phyloP scores from a whole-genome alignment of 2,329 filamentous ascomycete genomes.

The Hypoxylon sp. region DNA sequence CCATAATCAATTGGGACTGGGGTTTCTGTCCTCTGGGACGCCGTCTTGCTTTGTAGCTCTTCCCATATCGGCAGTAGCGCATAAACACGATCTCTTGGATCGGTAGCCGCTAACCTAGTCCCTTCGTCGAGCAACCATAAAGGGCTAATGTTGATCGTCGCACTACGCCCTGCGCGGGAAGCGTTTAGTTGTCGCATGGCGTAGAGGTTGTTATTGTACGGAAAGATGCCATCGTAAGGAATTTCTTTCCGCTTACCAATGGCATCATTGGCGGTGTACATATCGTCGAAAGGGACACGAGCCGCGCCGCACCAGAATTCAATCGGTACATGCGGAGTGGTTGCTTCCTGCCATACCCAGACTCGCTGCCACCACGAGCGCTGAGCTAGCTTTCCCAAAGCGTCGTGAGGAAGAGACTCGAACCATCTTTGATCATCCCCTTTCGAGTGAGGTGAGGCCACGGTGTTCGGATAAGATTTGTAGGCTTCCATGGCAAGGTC shows the following conservation, averaged over 20 bases:
- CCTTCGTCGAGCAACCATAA: slow-evolving; percentile 18
- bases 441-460: neutral
- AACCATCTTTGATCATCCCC: neutral
- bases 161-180: slow-evolving; percentile 5
- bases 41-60: neutral
- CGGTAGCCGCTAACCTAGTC: slow-evolving; percentile 6
- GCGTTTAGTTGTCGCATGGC: slow-evolving; percentile 10
- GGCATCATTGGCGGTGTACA: slow-evolving; percentile 8
- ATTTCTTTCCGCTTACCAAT: neutral
- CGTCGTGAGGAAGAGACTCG: neutral
- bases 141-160: slow-evolving; percentile 13
- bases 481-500: slow-evolving; percentile 16
- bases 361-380: slow-evolving; percentile 16
- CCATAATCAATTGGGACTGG: slow-evolving; percentile 7
- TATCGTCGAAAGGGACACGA: slow-evolving; percentile 4
- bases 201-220: slow-evolving; percentile 13
- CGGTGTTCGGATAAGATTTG: neutral
- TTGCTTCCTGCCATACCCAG: slow-evolving; percentile 23
- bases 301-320: slow-evolving; percentile 14
- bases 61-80: slow-evolving; percentile 11
- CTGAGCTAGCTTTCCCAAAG: slow-evolving; percentile 2
- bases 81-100: slow-evolving; percentile 13
- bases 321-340: slow-evolving; percentile 6
- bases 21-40: neutral
- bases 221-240: neutral